Percentiles rank a stretch among this genome's conserved stretches.
phyloP scores from a whole-genome alignment of 306 rosid genomes.

The Trifolium dubium region DNA sequence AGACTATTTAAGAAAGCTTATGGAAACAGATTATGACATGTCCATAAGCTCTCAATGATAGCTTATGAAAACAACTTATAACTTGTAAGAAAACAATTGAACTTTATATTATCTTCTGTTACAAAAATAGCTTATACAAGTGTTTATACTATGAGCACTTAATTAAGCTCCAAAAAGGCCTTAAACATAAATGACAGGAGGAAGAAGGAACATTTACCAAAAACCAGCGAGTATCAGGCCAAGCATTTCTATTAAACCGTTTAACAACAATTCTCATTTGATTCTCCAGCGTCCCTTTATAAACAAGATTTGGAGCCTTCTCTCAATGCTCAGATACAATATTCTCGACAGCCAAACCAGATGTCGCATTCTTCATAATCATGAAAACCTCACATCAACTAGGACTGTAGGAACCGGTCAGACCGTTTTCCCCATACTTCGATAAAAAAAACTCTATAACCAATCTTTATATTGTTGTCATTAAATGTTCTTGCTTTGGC shows the following conservation, averaged over 20 bases:
- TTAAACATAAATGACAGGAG: not conserved
- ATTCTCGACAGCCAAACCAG: conserved; percentile 84
- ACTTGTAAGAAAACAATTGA: not conserved
- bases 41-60: not conserved
- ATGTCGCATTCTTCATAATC: conserved; percentile 84
- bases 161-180: not conserved
- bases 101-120: not conserved
- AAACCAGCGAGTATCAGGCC: conserved; percentile 85
- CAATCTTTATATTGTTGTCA: no score
- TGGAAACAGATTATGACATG: no score
- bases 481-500: no score
- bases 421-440: no score
- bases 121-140: not conserved
- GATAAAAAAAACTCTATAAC: no score
- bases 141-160: not conserved
- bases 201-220: conserved; percentile 49
- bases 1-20: not conserved
- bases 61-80: not conserved
- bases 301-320: conserved; percentile 88
- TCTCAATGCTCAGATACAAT: conserved; percentile 90
- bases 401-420: no score
- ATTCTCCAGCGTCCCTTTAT: conserved; percentile 81
- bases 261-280: conserved; percentile 79
- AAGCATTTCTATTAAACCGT: conserved; percentile 78
- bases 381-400: no score